Evolutionary conservation across 495 filamentous ascomycete genomes (phyloP).

Genomic region (Oidiodendron maius): DNA sequence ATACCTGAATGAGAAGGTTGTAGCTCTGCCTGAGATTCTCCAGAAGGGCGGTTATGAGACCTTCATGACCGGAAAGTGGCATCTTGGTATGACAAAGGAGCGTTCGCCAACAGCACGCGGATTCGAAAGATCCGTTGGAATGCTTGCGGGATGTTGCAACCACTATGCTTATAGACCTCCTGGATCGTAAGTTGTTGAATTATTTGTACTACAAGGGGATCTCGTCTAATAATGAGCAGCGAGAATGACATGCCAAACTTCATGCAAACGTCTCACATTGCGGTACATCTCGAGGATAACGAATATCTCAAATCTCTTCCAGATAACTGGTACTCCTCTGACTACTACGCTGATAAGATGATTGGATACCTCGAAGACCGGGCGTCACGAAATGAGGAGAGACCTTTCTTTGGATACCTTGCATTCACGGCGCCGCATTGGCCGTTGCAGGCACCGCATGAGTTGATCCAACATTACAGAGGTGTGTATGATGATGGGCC

Average conservation of each 20-base stretch:
- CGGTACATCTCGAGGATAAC: conserved; percentile 54
- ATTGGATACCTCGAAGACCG: conserved; percentile 47
- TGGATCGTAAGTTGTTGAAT: too few relatives aligned
- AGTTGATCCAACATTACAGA: conserved; percentile 20
- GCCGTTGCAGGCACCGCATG: conserved; percentile 41
- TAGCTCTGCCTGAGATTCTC: conserved; percentile 55
- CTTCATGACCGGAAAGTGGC: conserved; percentile 59
- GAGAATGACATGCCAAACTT: conserved; percentile 38
- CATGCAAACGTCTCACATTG: conserved; percentile 45
- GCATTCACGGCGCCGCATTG: conserved; percentile 61
- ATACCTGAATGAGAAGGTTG: conserved; percentile 58
- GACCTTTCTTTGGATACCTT: conserved; percentile 56
- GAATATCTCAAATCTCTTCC: conserved; percentile 33
- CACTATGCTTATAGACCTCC: conserved; percentile 54
- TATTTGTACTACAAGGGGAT: too few relatives aligned
- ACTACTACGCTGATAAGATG: conserved; percentile 48
- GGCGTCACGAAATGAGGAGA: conserved; percentile 34
- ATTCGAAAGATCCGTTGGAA: conserved; percentile 37
- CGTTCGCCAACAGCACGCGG: conserved; percentile 37
- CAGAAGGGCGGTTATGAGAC: conserved; percentile 58
- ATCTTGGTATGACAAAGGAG: conserved; percentile 38
- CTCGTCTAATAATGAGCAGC: conserved; percentile 6
- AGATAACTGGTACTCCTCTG: conserved; percentile 50
- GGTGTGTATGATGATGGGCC: conserved; percentile 54
- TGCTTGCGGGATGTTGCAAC: conserved; percentile 43